A percentile compares a stretch with the other conserved stretches of the same genome.
Evolutionary conservation across 306 rosid genomes (phyloP).

Genomic region (Corylus americana): DNA sequence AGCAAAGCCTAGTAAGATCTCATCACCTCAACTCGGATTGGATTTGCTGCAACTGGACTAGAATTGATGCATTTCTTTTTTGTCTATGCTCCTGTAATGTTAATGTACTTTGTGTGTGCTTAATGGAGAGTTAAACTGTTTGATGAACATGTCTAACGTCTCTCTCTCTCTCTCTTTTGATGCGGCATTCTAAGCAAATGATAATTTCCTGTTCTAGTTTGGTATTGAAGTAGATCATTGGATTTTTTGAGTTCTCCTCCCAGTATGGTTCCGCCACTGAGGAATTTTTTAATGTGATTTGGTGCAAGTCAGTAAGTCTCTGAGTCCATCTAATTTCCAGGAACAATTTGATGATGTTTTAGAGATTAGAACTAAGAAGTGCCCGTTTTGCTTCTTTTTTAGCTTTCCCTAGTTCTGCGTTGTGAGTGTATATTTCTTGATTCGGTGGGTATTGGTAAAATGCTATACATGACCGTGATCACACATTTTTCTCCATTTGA

Average conservation of each 20-base stretch:
- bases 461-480: no score
- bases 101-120: background rate
- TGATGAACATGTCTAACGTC: conserved; percentile 4
- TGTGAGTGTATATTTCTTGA: no score
- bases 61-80: background rate
- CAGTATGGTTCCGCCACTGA: background rate
- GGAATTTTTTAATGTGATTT: background rate
- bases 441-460: no score
- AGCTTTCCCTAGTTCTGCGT: no score
- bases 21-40: background rate
- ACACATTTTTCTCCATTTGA: no score
- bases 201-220: background rate
- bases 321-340: background rate
- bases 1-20: background rate
- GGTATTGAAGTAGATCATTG: background rate
- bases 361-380: background rate
- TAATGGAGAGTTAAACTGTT: background rate
- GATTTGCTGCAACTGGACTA: conserved; percentile 14
- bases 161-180: background rate
- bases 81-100: background rate
- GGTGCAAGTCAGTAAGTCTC: background rate
- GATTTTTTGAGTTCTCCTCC: background rate
- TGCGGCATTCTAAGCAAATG: background rate
- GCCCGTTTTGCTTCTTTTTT: background rate
- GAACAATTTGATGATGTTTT: no score